Evolutionary conservation across 768 basidiomycete species (phyloP), one percentile per base, ranked within the genome.

Genomic region (Pilatotrama ljubarskyi): DNA sequence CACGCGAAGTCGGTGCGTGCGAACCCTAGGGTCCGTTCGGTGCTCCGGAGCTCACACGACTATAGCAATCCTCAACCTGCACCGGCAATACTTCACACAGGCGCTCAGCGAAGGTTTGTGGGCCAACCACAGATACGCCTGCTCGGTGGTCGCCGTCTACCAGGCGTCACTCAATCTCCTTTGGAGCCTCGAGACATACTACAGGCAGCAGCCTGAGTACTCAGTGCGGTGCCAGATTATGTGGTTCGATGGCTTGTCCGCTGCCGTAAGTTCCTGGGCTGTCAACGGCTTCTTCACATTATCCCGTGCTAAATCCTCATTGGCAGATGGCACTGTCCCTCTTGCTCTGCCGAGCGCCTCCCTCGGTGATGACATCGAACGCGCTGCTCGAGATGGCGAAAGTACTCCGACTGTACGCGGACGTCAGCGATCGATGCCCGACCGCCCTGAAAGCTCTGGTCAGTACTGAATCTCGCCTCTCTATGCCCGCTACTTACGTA

Each of bases 161-260:
- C 77, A 83, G 20, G 77, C 83, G 24, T 82, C 84, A 9, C 79
- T 81, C 47, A 83, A 76, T 38, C 73, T 90, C 51, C 83, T 89
- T 29, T 78, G 79, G 63, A 78, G 82, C 2, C 72, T 88, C 17
- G 81, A 84, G 61, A 77, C 75, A 36, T 72, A 89, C 22, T 85
- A 82, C 69, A 74, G 80, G 38, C 77, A 81, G 61, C 82, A 87
- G 68, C 80, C 83, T 8, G 81, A 85, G 63, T 71, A 90, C 50
- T 84, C 82, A 62, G 80, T 80, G 51, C 80, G 89, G 29, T 86
- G 88, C 64, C 78, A 87, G 71, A 82, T 84, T 69, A 84, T 88
- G 66, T 91, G 89, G 88, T 85, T 86, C 59, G 88, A 90, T 66
- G 77, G 82, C 18, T 88, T 88, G 69, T 88, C 88, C 43, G 85